A percentile compares a stretch with the other conserved stretches of the same genome.
Evolutionary conservation across 2,329 filamentous ascomycete genomes (phyloP).

Genomic region (Trichoderma sp.): DNA sequence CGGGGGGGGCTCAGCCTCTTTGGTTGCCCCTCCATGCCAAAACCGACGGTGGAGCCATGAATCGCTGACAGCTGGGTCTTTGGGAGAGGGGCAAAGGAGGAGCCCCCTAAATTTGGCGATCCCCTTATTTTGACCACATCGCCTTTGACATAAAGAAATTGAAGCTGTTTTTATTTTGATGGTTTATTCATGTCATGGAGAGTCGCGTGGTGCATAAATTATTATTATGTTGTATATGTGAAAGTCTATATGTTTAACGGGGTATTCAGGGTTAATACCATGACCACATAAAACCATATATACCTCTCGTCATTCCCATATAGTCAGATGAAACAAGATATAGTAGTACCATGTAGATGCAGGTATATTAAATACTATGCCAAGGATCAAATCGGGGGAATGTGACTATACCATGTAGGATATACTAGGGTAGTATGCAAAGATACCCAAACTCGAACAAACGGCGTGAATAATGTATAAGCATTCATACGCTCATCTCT

Average conservation of each 20-base stretch:
- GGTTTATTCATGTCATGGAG: not conserved
- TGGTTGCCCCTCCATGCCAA: not conserved
- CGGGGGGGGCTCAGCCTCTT: slow-evolving; percentile 3
- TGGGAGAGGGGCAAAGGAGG: not conserved
- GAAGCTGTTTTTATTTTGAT: not conserved
- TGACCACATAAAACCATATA: too few species aligned
- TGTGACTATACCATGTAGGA: not conserved
- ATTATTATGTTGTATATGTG: not conserved
- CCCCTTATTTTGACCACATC: not conserved
- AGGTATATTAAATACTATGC: not conserved
- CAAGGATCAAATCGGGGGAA: not conserved
- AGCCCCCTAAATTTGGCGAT: not conserved
- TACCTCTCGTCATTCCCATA: not conserved
- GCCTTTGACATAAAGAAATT: not conserved
- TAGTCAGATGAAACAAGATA: not conserved
- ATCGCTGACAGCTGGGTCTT: not conserved
- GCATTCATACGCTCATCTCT: slow-evolving; percentile 15
- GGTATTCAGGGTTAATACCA: not conserved
- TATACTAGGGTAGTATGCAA: not conserved
- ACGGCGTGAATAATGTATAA: not conserved
- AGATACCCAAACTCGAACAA: not conserved
- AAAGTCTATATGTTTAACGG: not conserved
- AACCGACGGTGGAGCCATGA: slow-evolving; percentile 1
- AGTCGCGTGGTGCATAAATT: not conserved
- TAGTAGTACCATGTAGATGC: not conserved